Evolutionary conservation across 352 stramenopile genomes (phyloP).

Genomic region (Phytopythium mirpurense): DNA sequence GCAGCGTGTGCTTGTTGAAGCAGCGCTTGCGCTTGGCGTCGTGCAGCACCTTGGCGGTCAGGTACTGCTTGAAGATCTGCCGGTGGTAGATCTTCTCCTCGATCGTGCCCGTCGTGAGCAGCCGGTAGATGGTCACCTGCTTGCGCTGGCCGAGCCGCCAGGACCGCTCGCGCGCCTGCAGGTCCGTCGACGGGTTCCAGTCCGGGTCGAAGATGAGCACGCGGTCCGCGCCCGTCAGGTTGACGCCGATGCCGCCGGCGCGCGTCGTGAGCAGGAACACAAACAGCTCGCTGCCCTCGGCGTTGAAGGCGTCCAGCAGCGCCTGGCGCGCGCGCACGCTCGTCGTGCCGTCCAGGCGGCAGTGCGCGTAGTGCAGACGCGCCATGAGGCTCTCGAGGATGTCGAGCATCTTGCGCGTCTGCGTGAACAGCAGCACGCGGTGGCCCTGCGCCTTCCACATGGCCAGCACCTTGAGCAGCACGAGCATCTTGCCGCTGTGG

Average conservation of each 20-base stretch:
- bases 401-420: conserved; percentile 96
- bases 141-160: conserved; percentile 93
- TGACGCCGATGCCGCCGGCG: conserved; percentile 96
- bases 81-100: conserved; percentile 99
- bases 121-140: conserved; percentile 80
- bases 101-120: conserved; percentile 97
- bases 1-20: conserved; percentile 95
- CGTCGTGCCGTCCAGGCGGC: conserved; percentile 96
- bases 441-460: conserved; percentile 95
- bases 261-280: conserved; percentile 79
- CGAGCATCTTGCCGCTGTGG: conserved; percentile 95
- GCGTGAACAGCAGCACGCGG: conserved; percentile 96
- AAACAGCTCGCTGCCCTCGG: conserved; percentile 65
- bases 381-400: conserved; percentile 94
- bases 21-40: conserved; percentile 95
- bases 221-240: conserved; percentile 93
- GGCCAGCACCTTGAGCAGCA: conserved; percentile 93
- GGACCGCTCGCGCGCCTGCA: conserved; percentile 95
- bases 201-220: conserved; percentile 98
- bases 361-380: conserved; percentile 85
- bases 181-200: conserved; percentile 98
- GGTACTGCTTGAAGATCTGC: conserved; percentile 99
- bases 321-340: conserved; percentile 90
- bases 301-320: conserved; percentile 97
- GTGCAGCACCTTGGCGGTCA: conserved; percentile 96